Base-by-base conservation (phyloP, 352 stramenopile genomes). In the Globisporangium canariense region DNA sequence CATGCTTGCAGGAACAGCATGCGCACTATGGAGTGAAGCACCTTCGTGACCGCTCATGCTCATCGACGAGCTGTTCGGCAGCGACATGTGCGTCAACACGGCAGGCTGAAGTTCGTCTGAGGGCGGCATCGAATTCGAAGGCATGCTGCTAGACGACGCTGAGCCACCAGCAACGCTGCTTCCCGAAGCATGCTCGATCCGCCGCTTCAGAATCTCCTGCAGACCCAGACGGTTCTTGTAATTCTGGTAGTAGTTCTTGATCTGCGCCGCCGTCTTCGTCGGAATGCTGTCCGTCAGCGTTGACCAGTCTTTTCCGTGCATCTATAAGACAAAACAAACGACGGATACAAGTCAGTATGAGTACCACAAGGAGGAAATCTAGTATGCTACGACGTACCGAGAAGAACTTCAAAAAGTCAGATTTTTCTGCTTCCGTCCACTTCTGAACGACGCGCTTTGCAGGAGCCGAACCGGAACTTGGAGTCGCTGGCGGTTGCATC, bases 221-320 rank as follows among this genome's bases (percentile, higher is more conserved):
- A 97, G 60, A 25, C 91, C 91, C 13, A 97, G 73, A 4, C 88
- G 74, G 47, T 96, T 96, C 79, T 97, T 97, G 75, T 97, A 97
- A 62, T 97, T 97, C 68, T 97, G 90, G 62, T 96, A 97, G 70
- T 96, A 97, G 49, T 97, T 97, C 66, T 97, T 97, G 68, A 97
- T 96, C 65, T 97, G 89, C 3, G 86, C 86, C 18, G 87, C 80
- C 0, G 90, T 96, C 67, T 97, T 97, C 30, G 86, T 93, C 14
- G 88, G 89, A 54, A 97, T 96, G 52, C 77, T 93, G 41, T 94
- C 79, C 2, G 88, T 93, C 7, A 97, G 76, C 36, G 82, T 90
- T 10, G 84, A 57, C 90, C 90, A 97, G 62, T 97, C 87, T 61
- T 97, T 97, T 28, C 90, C 90, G 56, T 90, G 78, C 76, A 92